Conservation (phyloP, 148 eudicot genomes). For the Hydrangea macrophylla region DNA sequence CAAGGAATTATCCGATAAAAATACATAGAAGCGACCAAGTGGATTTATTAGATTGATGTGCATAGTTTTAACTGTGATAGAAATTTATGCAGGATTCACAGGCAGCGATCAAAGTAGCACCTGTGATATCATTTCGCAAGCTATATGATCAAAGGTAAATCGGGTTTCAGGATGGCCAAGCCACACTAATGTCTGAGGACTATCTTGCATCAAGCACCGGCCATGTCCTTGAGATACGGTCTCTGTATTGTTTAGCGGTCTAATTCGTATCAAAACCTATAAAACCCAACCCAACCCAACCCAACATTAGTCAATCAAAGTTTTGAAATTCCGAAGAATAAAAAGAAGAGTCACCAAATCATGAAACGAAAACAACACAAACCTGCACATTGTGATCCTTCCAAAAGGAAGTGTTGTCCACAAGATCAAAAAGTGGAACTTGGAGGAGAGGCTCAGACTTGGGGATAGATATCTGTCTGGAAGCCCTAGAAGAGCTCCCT, state of each 20-base stretch:
- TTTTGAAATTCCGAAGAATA: neutral
- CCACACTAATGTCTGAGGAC: constrained; percentile 54
- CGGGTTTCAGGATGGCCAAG: constrained; percentile 67
- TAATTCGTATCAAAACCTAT: constrained; percentile 62
- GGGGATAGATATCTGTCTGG: constrained; percentile 28
- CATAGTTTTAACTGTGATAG: neutral
- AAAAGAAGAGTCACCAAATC: neutral
- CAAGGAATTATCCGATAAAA: constrained; percentile 1
- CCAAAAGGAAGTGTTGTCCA: constrained; percentile 61
- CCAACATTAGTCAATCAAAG: neutral
- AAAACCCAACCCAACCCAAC: no score
- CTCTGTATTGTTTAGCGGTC: constrained; percentile 47
- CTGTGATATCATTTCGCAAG: constrained; percentile 61
- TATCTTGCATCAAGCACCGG: constrained; percentile 62
- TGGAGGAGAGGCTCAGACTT: constrained; percentile 23
- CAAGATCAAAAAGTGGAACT: constrained; percentile 51
- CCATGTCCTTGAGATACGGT: constrained; percentile 45
- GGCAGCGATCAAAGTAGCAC: constrained; percentile 18
- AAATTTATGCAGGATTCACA: no score
- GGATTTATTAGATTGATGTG: neutral
- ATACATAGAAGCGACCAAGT: neutral
- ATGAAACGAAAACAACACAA: neutral
- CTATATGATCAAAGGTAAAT: constrained; percentile 67
- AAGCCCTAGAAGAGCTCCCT: constrained; percentile 34
- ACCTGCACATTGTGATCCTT: constrained; percentile 79